Evolutionary conservation across 1,139 yeast genomes (phyloP).

Genomic region (Geotrichum histeridarum): DNA sequence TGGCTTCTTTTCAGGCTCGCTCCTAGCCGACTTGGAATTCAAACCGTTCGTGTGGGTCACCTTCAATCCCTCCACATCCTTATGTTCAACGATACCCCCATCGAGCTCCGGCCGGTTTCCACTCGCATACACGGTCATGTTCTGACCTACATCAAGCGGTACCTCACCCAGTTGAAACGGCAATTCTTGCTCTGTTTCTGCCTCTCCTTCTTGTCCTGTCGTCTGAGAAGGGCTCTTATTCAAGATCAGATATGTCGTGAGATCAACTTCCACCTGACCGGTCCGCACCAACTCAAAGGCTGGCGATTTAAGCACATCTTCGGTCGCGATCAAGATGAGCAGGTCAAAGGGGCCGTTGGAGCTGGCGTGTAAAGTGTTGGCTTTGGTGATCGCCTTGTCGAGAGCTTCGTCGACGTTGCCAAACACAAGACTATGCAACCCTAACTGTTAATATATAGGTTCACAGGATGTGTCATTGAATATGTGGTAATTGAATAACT

Average conservation of each 20-base stretch:
- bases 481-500: background rate
- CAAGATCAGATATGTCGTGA: conserved; percentile 4
- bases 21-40: background rate
- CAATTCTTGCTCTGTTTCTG: background rate
- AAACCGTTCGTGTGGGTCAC: background rate
- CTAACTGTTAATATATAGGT: no score
- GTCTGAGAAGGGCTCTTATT: background rate
- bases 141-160: background rate
- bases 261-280: background rate
- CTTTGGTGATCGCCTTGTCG: conserved; percentile 21
- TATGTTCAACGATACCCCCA: background rate
- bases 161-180: background rate
- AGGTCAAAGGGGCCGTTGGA: conserved; percentile 30
- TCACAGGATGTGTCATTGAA: background rate
- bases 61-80: background rate
- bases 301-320: background rate
- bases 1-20: no score
- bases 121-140: background rate
- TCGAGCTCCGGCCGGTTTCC: background rate
- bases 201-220: no score
- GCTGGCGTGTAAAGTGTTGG: conserved; percentile 23
- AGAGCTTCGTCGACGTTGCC: conserved; percentile 23
- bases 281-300: background rate
- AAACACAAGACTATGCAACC: conserved; percentile 24
- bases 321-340: conserved; percentile 20